phyloP scores from a whole-genome alignment of 345 rosid genomes.

The Laguncularia racemosa region DNA sequence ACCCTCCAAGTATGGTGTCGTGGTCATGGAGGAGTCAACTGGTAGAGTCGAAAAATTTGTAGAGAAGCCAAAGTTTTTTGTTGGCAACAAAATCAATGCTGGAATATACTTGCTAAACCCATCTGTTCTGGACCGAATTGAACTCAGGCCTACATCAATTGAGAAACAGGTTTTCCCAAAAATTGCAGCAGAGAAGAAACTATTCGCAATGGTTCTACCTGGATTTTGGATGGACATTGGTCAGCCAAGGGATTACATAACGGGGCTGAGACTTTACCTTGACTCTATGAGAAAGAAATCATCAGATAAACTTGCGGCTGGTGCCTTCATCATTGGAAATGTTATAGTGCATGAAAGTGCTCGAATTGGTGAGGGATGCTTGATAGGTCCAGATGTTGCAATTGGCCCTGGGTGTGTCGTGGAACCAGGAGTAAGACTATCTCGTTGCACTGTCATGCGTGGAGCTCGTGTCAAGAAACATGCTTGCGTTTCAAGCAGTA shows the following conservation, averaged over 20 bases:
- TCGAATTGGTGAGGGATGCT: constrained; percentile 86
- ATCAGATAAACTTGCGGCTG: constrained; percentile 52
- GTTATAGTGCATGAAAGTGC: constrained; percentile 86
- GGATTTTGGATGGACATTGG: constrained; percentile 99
- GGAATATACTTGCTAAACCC: constrained; percentile 92
- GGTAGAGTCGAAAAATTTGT: constrained; percentile 84
- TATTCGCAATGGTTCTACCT: constrained; percentile 89
- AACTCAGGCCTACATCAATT: constrained; percentile 90
- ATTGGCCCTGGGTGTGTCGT: constrained; percentile 91
- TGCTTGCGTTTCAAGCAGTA: constrained; percentile 89
- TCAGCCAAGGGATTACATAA: constrained; percentile 93
- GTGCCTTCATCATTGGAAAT: constrained; percentile 68
- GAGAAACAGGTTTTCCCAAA: constrained; percentile 96
- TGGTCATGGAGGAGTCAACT: constrained; percentile 81
- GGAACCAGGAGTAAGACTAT: constrained; percentile 92
- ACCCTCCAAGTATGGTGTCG: constrained; percentile 98
- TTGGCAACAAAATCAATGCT: constrained; percentile 98
- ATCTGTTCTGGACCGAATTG: constrained; percentile 78
- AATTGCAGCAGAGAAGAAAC: constrained; percentile 72
- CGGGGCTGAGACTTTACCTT: constrained; percentile 91
- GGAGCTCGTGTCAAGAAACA: constrained; percentile 95
- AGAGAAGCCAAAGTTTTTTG: constrained; percentile 88
- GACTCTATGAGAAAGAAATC: constrained; percentile 78
- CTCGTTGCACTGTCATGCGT: constrained; percentile 94
- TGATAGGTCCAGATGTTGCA: constrained; percentile 96